Base-by-base conservation (phyloP, 2,329 filamentous ascomycete species). In the Balansia obtecta region DNA sequence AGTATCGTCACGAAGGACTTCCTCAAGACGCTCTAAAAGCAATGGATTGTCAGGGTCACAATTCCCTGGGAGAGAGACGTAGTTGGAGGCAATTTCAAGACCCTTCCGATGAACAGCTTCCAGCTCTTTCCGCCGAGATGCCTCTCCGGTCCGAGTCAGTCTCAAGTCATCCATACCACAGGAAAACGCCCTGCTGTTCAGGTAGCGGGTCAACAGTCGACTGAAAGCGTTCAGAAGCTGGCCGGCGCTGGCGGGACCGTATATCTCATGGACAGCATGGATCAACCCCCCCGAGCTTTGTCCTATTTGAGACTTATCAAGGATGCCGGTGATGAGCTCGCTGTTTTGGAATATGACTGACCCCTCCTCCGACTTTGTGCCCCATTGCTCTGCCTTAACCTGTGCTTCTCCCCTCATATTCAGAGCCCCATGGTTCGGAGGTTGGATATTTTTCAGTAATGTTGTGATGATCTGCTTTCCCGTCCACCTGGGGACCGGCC, bases 91-190 rank as follows among this genome's bases (percentile, higher is more conserved):
- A 49, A 94, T 85, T 51, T 88, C 73, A 7, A 89, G 76, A 52
- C 93, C 93, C 50, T 91, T 77, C 2, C 67, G 70, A 39, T 81
- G 71, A 1, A 88, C 86, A 46, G 77, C 77, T 55, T 76, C 70
- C 12, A 98, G 71, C 54, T 83, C 81, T 56, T 85, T 72, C 56
- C 77, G 79, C 41, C 93, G 82, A 49, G 76, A 73, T 50, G 71
- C 71, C 63, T 98, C 89, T 49, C 93, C 91, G 54, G 86, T 73
- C 1, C 78, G 73, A 0, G 91, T 97, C 48, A 98, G 79, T 52
- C 86, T 81, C 52, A 98, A 74, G 73, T 98, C 94, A 61, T 98
- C 91, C 68, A 98, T 95, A 64, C 94, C 94, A 66, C 93, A 98
- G 56, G 88, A 93, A 65, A 97, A 97, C 1, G 91, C 93, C 48